A percentile compares a stretch with the other conserved stretches of the same genome.
Evolutionary conservation across 768 basidiomycete species (phyloP).

Genomic region (Collybia nuda): DNA sequence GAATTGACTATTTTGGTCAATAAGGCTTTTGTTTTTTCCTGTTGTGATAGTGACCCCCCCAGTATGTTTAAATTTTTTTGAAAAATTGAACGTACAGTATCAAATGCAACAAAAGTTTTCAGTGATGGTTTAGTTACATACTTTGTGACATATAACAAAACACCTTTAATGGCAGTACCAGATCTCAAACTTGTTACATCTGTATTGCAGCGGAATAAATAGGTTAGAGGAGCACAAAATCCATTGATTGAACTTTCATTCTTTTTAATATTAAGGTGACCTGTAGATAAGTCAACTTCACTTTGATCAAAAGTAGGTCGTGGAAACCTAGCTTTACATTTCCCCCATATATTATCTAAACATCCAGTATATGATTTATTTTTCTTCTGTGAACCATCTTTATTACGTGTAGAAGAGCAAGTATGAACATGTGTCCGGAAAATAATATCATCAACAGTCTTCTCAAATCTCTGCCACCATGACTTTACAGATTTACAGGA

Average conservation of each 20-base stretch:
- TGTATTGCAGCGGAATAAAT: conserved; percentile 35
- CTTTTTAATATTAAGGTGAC: conserved; percentile 28
- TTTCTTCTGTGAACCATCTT: conserved; percentile 10
- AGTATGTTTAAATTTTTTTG: conserved; percentile 21
- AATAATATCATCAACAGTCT: conserved; percentile 27
- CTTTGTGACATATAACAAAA: conserved; percentile 37
- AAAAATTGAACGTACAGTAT: conserved; percentile 23
- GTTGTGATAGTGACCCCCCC: conserved; percentile 4
- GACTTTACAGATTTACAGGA: conserved; percentile 11
- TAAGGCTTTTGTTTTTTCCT: conserved; percentile 25
- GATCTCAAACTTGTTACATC: conserved; percentile 36
- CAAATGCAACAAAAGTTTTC: conserved; percentile 38
- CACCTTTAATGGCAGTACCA: conserved; percentile 38
- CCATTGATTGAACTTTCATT: conserved; percentile 36
- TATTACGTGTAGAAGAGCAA: conserved; percentile 13
- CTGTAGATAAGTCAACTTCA: conserved; percentile 24
- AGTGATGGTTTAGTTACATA: conserved; percentile 41
- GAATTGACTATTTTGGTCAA: conserved; percentile 36
- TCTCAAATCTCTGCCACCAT: conserved; percentile 14
- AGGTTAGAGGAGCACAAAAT: conserved; percentile 28
- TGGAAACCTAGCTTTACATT: conserved; percentile 37
- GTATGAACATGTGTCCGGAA: conserved; percentile 26
- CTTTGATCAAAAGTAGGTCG: conserved; percentile 17
- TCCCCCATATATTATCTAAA: conserved; percentile 22
- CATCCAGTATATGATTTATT: conserved; percentile 17